These are phyloP conservation scores for Talaromyces sp. DNA, from an alignment of 2,329 filamentous ascomycete genomes.

Conservation along the genomic window DNA sequence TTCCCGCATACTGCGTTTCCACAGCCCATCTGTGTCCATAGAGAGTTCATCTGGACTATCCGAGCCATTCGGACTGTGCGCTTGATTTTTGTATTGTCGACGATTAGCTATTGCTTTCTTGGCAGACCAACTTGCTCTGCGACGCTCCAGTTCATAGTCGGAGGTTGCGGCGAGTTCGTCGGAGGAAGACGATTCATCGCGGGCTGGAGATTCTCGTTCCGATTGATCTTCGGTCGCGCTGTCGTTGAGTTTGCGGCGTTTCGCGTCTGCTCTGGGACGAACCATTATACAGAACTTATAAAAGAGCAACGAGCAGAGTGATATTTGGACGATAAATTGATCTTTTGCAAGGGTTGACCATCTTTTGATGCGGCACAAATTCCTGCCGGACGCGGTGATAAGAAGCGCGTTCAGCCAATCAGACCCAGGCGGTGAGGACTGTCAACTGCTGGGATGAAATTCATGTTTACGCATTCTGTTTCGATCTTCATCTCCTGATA, in stretches of 20 bases:
- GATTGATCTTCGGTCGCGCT: slow-evolving; percentile 19
- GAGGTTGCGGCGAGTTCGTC: slow-evolving; percentile 41
- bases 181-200: slow-evolving; percentile 34
- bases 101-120: slow-evolving; percentile 34
- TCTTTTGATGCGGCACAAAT: slow-evolving; percentile 15
- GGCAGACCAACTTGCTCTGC: slow-evolving; percentile 35
- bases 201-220: slow-evolving; percentile 25
- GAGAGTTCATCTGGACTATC: slow-evolving; percentile 49
- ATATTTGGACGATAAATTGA: not conserved
- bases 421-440: slow-evolving; percentile 27
- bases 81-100: slow-evolving; percentile 27
- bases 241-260: slow-evolving; percentile 35
- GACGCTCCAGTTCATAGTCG: slow-evolving; percentile 36
- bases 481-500: not conserved
- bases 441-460: not conserved
- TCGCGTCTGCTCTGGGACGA: slow-evolving; percentile 22
- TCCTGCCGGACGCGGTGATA: slow-evolving; percentile 21
- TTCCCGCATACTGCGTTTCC: slow-evolving; percentile 26
- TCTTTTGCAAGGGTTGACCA: slow-evolving; percentile 5
- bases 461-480: not conserved
- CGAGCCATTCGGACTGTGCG: slow-evolving; percentile 34
- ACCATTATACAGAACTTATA: not conserved
- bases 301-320: not conserved
- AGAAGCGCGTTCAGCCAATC: slow-evolving; percentile 23
- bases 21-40: slow-evolving; percentile 39